phyloP scores from a whole-genome alignment of 2,329 filamentous ascomycete genomes.

The Pseudogymnoascus sp. region DNA sequence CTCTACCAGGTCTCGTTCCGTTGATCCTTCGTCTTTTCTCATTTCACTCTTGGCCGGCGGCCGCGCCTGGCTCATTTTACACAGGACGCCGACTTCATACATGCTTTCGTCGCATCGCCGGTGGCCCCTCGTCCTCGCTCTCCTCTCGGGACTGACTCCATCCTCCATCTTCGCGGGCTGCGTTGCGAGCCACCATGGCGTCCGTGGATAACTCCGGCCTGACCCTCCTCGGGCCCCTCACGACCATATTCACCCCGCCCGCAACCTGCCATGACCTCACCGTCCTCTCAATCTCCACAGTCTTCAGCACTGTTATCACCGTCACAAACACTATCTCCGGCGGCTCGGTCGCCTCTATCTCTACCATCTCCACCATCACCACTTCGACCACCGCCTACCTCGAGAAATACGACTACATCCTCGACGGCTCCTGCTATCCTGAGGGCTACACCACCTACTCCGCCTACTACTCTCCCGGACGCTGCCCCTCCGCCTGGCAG shows the following conservation, averaged over 20 bases:
- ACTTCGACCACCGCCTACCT: background rate
- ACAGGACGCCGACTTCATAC: background rate
- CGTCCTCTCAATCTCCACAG: slow-evolving; percentile 9
- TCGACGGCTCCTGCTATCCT: background rate
- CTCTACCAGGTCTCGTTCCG: background rate
- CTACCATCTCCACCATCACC: slow-evolving; percentile 10
- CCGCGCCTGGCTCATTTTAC: background rate
- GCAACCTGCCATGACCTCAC: slow-evolving; percentile 11
- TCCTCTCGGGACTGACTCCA: background rate
- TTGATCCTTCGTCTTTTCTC: background rate
- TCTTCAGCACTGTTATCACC: background rate
- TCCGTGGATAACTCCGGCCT: background rate
- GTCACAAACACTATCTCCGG: slow-evolving; percentile 14
- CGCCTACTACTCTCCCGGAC: background rate
- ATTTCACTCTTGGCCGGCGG: background rate
- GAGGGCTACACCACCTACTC: background rate
- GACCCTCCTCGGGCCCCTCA: slow-evolving; percentile 12
- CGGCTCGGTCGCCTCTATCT: slow-evolving; percentile 11
- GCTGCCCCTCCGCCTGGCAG: background rate
- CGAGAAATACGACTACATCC: background rate
- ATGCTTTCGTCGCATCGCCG: background rate
- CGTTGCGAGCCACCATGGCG: background rate
- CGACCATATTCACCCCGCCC: slow-evolving; percentile 14
- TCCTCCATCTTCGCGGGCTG: background rate
- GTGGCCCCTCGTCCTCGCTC: background rate